Evolutionary conservation across 306 rosid species (phyloP).

Genomic region (Crotalaria pallida): DNA sequence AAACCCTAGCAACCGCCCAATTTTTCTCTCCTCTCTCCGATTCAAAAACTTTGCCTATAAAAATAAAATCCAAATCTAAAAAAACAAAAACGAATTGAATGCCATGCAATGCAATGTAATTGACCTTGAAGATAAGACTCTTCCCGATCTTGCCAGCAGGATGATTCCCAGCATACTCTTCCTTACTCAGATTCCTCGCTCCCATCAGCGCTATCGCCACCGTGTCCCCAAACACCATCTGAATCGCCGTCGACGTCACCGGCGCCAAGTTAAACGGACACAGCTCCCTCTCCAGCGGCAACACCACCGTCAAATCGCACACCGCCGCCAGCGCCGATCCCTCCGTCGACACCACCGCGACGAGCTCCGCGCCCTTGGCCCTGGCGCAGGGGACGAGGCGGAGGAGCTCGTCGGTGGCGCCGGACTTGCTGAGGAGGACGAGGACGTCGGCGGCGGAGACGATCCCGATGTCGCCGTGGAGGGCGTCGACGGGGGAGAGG

Average conservation of each 20-base stretch:
- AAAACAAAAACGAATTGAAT: too few species aligned
- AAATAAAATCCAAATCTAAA: too few species aligned
- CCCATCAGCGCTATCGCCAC: constrained; percentile 93
- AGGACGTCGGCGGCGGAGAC: constrained; percentile 51
- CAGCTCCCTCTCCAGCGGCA: constrained; percentile 81
- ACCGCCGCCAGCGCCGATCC: constrained; percentile 47
- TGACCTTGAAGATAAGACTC: constrained; percentile 87
- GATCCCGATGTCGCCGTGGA: constrained; percentile 96
- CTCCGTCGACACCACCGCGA: constrained; percentile 65
- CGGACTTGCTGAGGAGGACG: constrained; percentile 88
- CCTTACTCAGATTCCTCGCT: constrained; percentile 74
- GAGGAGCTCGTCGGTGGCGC: constrained; percentile 83
- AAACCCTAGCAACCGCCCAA: too few species aligned
- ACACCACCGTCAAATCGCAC: constrained; percentile 81
- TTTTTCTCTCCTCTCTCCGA: too few species aligned
- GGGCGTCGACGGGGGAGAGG: constrained; percentile 90
- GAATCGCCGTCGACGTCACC: constrained; percentile 95
- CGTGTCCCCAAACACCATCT: constrained; percentile 97
- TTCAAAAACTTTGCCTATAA: too few species aligned
- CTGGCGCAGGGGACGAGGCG: constrained; percentile 82
- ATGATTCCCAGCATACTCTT: constrained; percentile 86
- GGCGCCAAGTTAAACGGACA: constrained; percentile 96
- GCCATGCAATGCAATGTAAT: too few species aligned
- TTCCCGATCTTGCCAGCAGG: constrained; percentile 97
- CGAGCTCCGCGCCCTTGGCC: constrained; percentile 64